Conservation (phyloP, 371 early-diverging fungal species). For the Apophysomyces variabilis region DNA sequence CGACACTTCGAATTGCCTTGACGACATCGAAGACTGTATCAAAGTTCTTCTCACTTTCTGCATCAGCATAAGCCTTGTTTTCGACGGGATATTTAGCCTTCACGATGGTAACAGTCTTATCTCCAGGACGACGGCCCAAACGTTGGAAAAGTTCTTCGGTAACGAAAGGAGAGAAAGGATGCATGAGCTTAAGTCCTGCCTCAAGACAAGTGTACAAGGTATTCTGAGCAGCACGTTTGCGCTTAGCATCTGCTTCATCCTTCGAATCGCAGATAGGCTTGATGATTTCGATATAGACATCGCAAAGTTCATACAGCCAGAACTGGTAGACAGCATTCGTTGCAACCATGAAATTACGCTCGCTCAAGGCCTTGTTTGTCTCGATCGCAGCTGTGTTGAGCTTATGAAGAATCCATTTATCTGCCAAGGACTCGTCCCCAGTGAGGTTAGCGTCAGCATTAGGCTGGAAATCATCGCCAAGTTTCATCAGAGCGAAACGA, state of each 20-base stretch:
- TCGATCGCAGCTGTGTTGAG: constrained; percentile 85
- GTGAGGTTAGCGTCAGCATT: constrained; percentile 56
- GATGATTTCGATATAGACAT: constrained; percentile 95
- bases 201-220: constrained; percentile 95
- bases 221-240: constrained; percentile 73
- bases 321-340: constrained; percentile 92
- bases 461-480: constrained; percentile 85
- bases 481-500: constrained; percentile 91
- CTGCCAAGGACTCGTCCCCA: constrained; percentile 87
- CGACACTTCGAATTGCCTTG: constrained; percentile 77
- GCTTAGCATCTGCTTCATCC: constrained; percentile 49
- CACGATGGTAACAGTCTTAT: constrained; percentile 64
- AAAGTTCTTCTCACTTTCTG: constrained; percentile 76
- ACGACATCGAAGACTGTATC: constrained; percentile 79
- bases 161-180: constrained; percentile 99
- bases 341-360: constrained; percentile 96
- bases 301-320: constrained; percentile 98
- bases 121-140: constrained; percentile 74
- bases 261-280: constrained; percentile 81
- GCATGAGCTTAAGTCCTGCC: constrained; percentile 90
- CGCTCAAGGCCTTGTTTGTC: constrained; percentile 75
- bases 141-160: constrained; percentile 99
- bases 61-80: constrained; percentile 51
- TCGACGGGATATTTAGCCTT: constrained; percentile 71
- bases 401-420: constrained; percentile 94